Evolutionary conservation across 192 early-diverging fungal genomes (phyloP).

Genomic region (Rhizoclosmatium globosum): DNA sequence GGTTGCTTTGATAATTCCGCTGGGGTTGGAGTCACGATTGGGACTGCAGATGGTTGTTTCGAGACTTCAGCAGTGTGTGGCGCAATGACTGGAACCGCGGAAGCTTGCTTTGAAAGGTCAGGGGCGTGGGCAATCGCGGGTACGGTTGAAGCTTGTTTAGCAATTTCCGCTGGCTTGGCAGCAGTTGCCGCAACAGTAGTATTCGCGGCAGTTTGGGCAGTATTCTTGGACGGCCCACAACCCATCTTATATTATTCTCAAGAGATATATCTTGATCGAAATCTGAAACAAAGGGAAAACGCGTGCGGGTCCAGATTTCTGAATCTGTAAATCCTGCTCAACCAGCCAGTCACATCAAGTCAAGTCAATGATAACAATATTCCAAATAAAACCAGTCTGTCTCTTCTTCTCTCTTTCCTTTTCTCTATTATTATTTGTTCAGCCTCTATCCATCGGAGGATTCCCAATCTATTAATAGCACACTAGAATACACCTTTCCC

Average conservation of each 20-base stretch:
- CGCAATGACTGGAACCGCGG: not conserved
- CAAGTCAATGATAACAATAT: too few relatives aligned
- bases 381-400: too few relatives aligned
- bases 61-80: not conserved
- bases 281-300: too few relatives aligned
- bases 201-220: not conserved
- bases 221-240: conserved; percentile 7
- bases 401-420: too few relatives aligned
- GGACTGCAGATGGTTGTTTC: not conserved
- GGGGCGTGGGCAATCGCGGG: not conserved
- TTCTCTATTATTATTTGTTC: too few relatives aligned
- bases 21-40: not conserved
- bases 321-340: too few relatives aligned
- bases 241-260: not conserved
- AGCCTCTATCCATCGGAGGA: too few relatives aligned
- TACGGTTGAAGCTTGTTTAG: not conserved
- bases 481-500: too few relatives aligned
- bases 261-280: too few relatives aligned
- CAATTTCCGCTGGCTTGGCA: not conserved
- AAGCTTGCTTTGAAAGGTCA: not conserved
- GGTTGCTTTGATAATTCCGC: not conserved
- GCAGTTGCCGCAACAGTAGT: not conserved
- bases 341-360: too few relatives aligned
- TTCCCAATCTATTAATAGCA: too few relatives aligned
- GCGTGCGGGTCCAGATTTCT: too few relatives aligned